Percentiles rank a stretch among this genome's conserved stretches.
phyloP scores from a whole-genome alignment of 2,329 filamentous ascomycete genomes.

The Rosellinia necatrix region DNA sequence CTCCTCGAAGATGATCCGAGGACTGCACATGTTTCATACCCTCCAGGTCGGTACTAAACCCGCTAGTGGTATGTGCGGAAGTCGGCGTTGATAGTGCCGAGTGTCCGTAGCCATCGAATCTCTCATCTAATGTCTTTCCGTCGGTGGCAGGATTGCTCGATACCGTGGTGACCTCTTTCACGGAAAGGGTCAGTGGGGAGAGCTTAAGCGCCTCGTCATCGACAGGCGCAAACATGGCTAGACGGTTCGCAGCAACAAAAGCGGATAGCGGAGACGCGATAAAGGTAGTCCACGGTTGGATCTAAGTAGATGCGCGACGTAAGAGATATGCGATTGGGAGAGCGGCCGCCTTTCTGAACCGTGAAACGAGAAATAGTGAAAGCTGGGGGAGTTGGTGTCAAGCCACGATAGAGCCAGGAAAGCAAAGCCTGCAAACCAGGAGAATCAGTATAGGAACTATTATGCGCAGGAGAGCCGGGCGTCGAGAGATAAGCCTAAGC shows the following conservation, averaged over 20 bases:
- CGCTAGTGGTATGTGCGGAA: slow-evolving; percentile 50
- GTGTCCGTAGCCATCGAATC: slow-evolving; percentile 39
- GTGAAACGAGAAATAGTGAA: slow-evolving; percentile 7
- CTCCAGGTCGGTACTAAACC: slow-evolving; percentile 64
- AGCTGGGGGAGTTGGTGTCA: slow-evolving; percentile 1
- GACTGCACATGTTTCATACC: slow-evolving; percentile 51
- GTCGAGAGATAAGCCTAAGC: not conserved
- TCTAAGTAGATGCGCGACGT: slow-evolving; percentile 13
- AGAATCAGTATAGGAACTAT: slow-evolving; percentile 13
- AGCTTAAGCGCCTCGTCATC: slow-evolving; percentile 26
- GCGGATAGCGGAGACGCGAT: not conserved
- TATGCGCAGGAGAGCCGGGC: not conserved
- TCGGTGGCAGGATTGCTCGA: slow-evolving; percentile 3
- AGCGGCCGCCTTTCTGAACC: not conserved
- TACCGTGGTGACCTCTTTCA: slow-evolving; percentile 27
- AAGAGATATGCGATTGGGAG: slow-evolving; percentile 21
- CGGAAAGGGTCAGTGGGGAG: slow-evolving; percentile 30
- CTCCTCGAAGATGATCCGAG: slow-evolving; percentile 45
- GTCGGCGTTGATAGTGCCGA: slow-evolving; percentile 52
- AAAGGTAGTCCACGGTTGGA: not conserved
- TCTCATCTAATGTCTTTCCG: slow-evolving; percentile 33
- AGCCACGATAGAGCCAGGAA: slow-evolving; percentile 9
- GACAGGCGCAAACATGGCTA: slow-evolving; percentile 24
- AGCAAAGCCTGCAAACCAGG: slow-evolving; percentile 14
- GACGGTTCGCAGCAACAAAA: not conserved